Conservation (phyloP, 2,329 filamentous ascomycete genomes). For the Venturiaceae sp. region DNA sequence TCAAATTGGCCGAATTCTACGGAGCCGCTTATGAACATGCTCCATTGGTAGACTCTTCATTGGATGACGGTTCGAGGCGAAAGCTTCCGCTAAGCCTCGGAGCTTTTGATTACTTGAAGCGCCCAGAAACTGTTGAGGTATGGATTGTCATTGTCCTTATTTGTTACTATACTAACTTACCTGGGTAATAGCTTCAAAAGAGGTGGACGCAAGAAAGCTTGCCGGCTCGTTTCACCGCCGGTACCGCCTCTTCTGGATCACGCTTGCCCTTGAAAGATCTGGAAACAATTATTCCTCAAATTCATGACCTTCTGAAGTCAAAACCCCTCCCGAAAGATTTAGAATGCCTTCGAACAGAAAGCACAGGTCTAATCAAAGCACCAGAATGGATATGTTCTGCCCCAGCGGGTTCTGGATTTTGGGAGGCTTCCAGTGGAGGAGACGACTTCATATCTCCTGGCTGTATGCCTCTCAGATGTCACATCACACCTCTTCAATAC, state of each 20-base stretch:
- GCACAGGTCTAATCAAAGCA: neutral
- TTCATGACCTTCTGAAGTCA: neutral
- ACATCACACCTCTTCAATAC: neutral
- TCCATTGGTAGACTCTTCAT: neutral
- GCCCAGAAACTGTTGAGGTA: neutral
- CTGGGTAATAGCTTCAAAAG: neutral
- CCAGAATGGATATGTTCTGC: neutral
- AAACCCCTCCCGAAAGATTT: neutral
- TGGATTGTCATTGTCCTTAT: no score
- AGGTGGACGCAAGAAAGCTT: neutral
- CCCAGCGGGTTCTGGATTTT: neutral
- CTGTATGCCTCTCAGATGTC: neutral
- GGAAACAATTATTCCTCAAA: neutral
- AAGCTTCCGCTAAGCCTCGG: neutral
- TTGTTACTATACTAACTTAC: no score
- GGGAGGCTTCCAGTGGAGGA: neutral
- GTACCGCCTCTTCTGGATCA: neutral
- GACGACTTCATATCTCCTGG: neutral
- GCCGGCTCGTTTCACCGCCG: neutral
- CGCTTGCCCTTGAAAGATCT: neutral
- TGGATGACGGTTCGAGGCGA: neutral
- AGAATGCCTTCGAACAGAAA: neutral
- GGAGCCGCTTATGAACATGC: neutral
- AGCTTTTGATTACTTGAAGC: slow-evolving; percentile 1
- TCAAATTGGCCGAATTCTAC: slow-evolving; percentile 1